A percentile compares a stretch with the other conserved stretches of the same genome.
These are phyloP conservation scores for Emergomyces pasteurianus DNA, from an alignment of 2,329 filamentous ascomycete genomes.

Conservation along the genomic window DNA sequence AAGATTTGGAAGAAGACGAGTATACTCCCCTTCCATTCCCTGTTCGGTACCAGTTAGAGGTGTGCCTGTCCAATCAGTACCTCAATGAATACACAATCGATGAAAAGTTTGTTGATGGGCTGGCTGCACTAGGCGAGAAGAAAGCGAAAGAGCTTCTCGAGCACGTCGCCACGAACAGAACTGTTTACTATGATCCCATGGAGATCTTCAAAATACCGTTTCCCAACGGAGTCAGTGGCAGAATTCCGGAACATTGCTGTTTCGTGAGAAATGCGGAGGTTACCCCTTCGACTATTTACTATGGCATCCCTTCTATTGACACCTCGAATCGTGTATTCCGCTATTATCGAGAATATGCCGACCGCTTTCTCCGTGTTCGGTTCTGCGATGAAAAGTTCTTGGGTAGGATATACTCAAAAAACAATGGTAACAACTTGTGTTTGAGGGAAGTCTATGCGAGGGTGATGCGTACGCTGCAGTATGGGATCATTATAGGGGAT, in stretches of 20 bases:
- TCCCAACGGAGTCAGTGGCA: conserved; percentile 36
- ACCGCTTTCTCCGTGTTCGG: conserved; percentile 78
- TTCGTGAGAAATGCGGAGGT: conserved; percentile 65
- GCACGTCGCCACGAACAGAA: conserved; percentile 54
- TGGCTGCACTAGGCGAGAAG: conserved; percentile 40
- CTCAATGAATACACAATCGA: conserved; percentile 66
- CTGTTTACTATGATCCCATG: conserved; percentile 57
- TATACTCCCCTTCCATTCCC: conserved; percentile 49
- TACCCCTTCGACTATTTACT: conserved; percentile 73
- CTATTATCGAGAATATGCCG: conserved; percentile 53
- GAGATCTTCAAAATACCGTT: conserved; percentile 49
- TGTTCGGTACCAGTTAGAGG: conserved; percentile 82
- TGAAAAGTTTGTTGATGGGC: conserved; percentile 51
- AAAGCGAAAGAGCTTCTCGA: conserved; percentile 60
- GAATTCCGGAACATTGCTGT: conserved; percentile 59
- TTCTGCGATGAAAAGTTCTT: conserved; percentile 69
- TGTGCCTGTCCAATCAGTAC: conserved; percentile 69
- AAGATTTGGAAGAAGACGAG: conserved; percentile 23
- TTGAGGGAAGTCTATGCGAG: conserved; percentile 64
- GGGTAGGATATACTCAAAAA: conserved; percentile 45
- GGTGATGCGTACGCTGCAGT: conserved; percentile 55
- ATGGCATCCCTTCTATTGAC: conserved; percentile 66
- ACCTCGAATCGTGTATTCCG: conserved; percentile 79
- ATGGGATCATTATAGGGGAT: conserved; percentile 74
- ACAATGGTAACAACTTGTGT: conserved; percentile 36